Evolutionary conservation across 805 yeast genomes (phyloP).

Genomic region (Candida tibetensis): DNA sequence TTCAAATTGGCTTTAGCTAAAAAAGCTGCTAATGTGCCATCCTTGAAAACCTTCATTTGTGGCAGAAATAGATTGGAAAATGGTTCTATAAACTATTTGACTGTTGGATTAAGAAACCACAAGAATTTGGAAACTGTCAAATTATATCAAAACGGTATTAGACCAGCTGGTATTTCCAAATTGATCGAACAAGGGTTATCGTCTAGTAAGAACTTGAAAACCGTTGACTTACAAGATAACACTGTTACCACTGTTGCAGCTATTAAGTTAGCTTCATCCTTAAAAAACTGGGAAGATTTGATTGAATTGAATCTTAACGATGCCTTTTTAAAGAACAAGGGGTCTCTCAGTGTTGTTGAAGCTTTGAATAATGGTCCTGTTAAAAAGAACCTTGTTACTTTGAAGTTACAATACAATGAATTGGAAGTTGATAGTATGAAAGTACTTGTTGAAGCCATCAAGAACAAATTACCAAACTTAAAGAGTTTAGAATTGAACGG

Average conservation of each 20-base stretch:
- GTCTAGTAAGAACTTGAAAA: conserved; percentile 55
- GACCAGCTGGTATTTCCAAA: conserved; percentile 86
- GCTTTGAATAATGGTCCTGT: conserved; percentile 39
- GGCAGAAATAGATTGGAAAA: conserved; percentile 97
- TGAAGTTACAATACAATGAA: conserved; percentile 88
- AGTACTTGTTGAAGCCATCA: conserved; percentile 53
- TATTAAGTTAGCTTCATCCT: conserved; percentile 37
- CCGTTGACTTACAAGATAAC: conserved; percentile 89
- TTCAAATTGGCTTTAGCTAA: conserved; percentile 69
- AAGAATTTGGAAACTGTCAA: conserved; percentile 67
- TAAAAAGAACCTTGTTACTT: conserved; percentile 46
- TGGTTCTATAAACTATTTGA: conserved; percentile 83
- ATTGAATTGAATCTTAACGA: conserved; percentile 84
- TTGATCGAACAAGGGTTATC: conserved; percentile 72
- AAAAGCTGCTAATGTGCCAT: conserved; percentile 43
- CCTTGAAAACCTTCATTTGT: conserved; percentile 84
- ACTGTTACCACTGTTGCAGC: conserved; percentile 82
- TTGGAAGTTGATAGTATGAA: conserved; percentile 65
- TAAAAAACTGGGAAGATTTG: conserved; percentile 64
- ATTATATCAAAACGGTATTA: conserved; percentile 93
- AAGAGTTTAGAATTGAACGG: conserved; percentile 83
- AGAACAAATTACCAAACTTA: conserved; percentile 56
- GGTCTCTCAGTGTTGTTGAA: conserved; percentile 56
- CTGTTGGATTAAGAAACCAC: conserved; percentile 83
- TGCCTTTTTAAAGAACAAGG: conserved; percentile 77